phyloP scores from a whole-genome alignment of 441 rosid species.

The Capsella rubella region DNA sequence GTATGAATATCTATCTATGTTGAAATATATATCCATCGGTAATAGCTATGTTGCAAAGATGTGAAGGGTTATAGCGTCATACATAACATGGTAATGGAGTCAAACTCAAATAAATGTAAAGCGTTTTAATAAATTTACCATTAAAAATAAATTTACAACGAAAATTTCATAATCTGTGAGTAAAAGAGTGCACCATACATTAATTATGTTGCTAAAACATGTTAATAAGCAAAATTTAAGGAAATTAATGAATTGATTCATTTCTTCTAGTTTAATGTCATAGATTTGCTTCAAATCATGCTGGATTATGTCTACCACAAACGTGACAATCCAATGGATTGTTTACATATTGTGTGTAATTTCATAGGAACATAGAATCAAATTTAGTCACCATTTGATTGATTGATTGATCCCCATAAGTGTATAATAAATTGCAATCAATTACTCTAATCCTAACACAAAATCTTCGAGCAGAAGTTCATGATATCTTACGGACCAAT shows the following conservation, averaged over 20 bases:
- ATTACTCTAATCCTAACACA: conserved; percentile 29
- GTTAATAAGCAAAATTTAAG: conserved; percentile 3
- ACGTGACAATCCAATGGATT: conserved; percentile 32
- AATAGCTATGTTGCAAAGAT: not conserved
- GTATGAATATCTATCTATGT: not conserved
- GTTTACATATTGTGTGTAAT: conserved; percentile 31
- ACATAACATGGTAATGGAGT: too few species aligned
- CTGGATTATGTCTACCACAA: conserved; percentile 41
- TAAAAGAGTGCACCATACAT: not conserved
- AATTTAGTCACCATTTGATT: conserved; percentile 40
- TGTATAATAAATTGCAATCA: conserved; percentile 23
- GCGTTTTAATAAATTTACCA: not conserved
- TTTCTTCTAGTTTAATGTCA: conserved; percentile 21
- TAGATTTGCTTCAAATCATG: conserved; percentile 39
- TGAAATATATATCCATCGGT: not conserved
- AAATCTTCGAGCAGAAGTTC: conserved; percentile 36
- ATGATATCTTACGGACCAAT: conserved; percentile 43
- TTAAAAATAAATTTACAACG: not conserved
- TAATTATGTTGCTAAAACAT: not conserved
- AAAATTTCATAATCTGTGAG: not conserved
- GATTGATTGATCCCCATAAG: conserved; percentile 30
- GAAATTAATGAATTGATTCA: not conserved
- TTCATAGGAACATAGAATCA: conserved; percentile 44
- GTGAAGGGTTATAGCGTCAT: not conserved
- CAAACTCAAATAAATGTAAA: not conserved